These are phyloP conservation scores for Nephelium lappaceum DNA, from an alignment of 345 rosid species.

Conservation along the genomic window DNA sequence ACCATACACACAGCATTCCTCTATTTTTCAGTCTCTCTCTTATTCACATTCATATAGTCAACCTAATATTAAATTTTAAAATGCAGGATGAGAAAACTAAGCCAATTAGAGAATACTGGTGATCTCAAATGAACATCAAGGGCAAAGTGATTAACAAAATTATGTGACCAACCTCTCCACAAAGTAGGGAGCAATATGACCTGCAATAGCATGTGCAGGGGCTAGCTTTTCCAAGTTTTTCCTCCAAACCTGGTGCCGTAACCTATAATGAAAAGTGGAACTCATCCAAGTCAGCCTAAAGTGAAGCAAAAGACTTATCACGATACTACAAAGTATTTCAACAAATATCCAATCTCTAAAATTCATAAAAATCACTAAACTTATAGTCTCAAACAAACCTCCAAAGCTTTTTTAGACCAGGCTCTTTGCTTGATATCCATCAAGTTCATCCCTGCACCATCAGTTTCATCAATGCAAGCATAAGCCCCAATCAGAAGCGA, in stretches of 20 bases:
- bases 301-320: neutral
- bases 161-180: slow-evolving; percentile 64
- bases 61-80: neutral
- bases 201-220: slow-evolving; percentile 90
- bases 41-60: neutral
- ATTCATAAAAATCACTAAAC: neutral
- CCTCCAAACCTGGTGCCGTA: slow-evolving; percentile 82
- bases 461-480: slow-evolving; percentile 85
- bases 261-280: slow-evolving; percentile 49
- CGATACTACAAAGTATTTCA: neutral
- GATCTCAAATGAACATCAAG: slow-evolving; percentile 10
- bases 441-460: slow-evolving; percentile 97
- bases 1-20: neutral
- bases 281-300: slow-evolving; percentile 10
- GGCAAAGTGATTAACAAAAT: neutral
- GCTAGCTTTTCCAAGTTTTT: slow-evolving; percentile 85
- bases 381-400: slow-evolving; percentile 45
- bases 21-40: neutral
- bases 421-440: slow-evolving; percentile 72
- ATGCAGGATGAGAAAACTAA: neutral
- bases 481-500: slow-evolving; percentile 71
- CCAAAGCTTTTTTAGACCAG: slow-evolving; percentile 68
- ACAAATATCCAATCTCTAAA: neutral
- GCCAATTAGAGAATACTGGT: neutral
- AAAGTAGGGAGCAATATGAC: slow-evolving; percentile 75